Percentiles rank a stretch among this genome's conserved stretches.
Evolutionary conservation across 331 rosid genomes (phyloP).

Genomic region (Quercus tomentella): DNA sequence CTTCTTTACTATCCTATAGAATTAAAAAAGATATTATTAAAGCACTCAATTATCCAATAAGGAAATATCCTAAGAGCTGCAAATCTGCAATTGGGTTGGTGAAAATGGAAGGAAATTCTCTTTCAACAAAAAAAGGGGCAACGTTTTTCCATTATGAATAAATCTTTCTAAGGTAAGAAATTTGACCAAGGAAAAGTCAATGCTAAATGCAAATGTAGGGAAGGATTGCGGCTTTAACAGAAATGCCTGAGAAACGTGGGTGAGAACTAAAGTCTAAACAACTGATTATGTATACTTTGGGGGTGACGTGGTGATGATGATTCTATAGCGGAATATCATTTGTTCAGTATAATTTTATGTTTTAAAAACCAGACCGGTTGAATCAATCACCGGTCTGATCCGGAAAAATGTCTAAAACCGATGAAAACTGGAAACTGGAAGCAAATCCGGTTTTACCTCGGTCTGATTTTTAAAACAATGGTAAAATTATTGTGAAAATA

Average conservation of each 20-base stretch:
- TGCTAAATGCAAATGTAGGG: background rate
- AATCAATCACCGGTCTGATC: accelerated
- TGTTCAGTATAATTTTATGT: no score
- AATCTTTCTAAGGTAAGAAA: background rate
- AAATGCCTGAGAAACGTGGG: no score
- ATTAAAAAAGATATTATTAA: no score
- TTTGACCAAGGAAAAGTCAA: background rate
- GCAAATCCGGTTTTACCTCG: no score
- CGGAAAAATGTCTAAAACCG: accelerated
- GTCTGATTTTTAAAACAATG: no score
- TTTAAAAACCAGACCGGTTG: no score
- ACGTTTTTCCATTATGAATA: background rate
- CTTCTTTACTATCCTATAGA: no score
- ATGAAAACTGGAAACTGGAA: no score
- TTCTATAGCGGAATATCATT: no score
- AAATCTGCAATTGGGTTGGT: no score
- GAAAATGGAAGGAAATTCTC: background rate
- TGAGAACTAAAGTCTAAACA: no score
- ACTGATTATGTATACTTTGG: background rate
- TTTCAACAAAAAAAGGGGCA: background rate
- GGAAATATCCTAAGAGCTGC: background rate
- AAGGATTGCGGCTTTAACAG: background rate
- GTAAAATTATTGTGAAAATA: no score
- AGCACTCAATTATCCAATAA: background rate
- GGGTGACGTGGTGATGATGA: background rate